Evolutionary conservation across 2,329 filamentous ascomycete genomes (phyloP).

Genomic region (Nakataea oryzae): DNA sequence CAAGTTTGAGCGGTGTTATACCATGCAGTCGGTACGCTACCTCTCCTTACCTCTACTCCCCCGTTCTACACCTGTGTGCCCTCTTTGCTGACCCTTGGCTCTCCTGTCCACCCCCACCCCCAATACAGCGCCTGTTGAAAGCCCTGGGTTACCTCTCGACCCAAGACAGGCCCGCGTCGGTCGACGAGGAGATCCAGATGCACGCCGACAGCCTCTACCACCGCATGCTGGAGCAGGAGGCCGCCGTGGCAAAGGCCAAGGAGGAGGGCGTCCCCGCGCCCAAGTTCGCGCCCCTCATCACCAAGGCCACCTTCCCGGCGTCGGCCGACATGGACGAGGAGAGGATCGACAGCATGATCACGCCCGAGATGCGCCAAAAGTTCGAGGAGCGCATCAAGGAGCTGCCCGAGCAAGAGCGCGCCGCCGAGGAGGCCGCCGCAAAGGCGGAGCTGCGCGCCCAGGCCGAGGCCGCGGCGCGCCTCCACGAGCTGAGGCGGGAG

Average conservation of each 20-base stretch:
- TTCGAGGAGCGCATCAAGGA: constrained; percentile 47
- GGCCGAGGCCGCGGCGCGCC: constrained; percentile 43
- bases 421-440: constrained; percentile 53
- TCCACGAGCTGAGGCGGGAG: constrained; percentile 45
- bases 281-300: constrained; percentile 46
- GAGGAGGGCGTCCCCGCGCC: constrained; percentile 48
- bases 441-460: constrained; percentile 52
- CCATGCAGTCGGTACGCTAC: constrained; percentile 63
- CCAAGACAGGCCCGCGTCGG: constrained; percentile 49
- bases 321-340: constrained; percentile 14
- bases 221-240: constrained; percentile 75
- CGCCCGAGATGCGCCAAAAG: constrained; percentile 35
- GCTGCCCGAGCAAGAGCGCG: constrained; percentile 45
- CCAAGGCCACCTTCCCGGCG: constrained; percentile 15
- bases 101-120: too few relatives aligned
- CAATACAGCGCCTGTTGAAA: constrained; percentile 68
- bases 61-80: constrained; percentile 12
- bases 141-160: constrained; percentile 77
- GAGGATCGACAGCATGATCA: constrained; percentile 17
- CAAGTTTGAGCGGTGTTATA: constrained; percentile 78
- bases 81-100: neutral
- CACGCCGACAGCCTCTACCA: constrained; percentile 88
- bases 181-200: constrained; percentile 88
- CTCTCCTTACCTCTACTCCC: neutral
- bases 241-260: constrained; percentile 58